Conservation (phyloP, 495 filamentous ascomycete genomes). For the Daldinia caldariorum region DNA sequence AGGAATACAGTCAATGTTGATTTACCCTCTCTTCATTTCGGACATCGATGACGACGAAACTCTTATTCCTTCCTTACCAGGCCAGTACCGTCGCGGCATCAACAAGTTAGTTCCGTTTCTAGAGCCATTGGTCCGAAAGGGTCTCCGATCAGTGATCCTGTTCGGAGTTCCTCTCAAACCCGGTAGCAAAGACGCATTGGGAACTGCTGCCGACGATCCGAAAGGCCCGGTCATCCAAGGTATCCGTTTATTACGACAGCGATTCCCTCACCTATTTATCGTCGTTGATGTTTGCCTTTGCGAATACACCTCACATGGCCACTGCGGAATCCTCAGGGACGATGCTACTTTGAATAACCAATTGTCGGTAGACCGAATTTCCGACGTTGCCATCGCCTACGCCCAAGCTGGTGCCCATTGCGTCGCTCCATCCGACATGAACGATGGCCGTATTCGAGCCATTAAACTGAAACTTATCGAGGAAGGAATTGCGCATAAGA, state of each 20-base stretch:
- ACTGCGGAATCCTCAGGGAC: constrained; percentile 93
- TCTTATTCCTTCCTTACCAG: constrained; percentile 86
- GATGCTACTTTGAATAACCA: constrained; percentile 93
- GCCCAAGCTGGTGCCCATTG: constrained; percentile 94
- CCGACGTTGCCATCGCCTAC: constrained; percentile 91
- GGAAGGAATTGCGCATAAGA: constrained; percentile 85
- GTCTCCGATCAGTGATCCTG: constrained; percentile 89
- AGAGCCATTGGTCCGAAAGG: constrained; percentile 84
- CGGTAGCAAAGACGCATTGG: constrained; percentile 86
- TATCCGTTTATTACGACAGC: constrained; percentile 81
- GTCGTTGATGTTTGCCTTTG: constrained; percentile 94
- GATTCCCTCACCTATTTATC: constrained; percentile 90
- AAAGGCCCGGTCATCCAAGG: constrained; percentile 87
- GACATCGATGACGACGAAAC: constrained; percentile 93
- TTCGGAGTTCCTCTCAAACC: constrained; percentile 90
- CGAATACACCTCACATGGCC: constrained; percentile 98
- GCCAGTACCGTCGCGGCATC: constrained; percentile 85
- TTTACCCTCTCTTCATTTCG: constrained; percentile 96
- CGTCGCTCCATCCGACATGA: constrained; percentile 98
- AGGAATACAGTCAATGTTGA: constrained; percentile 86
- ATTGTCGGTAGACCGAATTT: constrained; percentile 90
- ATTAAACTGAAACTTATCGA: constrained; percentile 98
- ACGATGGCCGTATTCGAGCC: constrained; percentile 93
- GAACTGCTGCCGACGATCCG: constrained; percentile 93
- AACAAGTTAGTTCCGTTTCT: constrained; percentile 88